Base-by-base conservation (phyloP, 148 eudicot genomes). In the Cornus suecica region DNA sequence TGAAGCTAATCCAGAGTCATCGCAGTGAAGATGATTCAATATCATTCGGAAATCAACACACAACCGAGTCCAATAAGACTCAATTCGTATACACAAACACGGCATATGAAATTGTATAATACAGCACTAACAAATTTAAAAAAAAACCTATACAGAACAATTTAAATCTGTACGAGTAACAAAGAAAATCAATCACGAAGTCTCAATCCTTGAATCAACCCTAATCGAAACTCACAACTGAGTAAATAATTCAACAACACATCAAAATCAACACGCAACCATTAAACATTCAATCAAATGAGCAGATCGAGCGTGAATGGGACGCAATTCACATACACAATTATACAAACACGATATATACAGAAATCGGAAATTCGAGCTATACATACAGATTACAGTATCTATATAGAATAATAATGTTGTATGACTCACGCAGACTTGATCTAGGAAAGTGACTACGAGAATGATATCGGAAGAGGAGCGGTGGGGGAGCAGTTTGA, bases 351-450 rank as follows among this genome's bases (percentile, higher is more conserved):
- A 52, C 22, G 18, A 18, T 20, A 58, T 58, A 58, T 4, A 52
- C 18, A 52, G 58, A 6, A 58, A 3, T 20, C 4, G 20, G 8
- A 58, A 2, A 22, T 18, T 58, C 25, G 62, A 58, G n/a, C n/a
- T n/a, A n/a, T n/a, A n/a, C n/a, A n/a, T n/a, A n/a, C n/a, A n/a
- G n/a, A n/a, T n/a, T n/a, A n/a, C n/a, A n/a, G n/a, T n/a, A n/a
- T n/a, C n/a, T n/a, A n/a, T n/a, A 58, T 22, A 22, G 10, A n/a
- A n/a, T 58, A 1, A 2, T 14, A 58, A 25, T 58, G n/a, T 58
- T 5, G 10, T 30, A 65, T 77, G 34, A 60, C 85, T 52, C 75
- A 91, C 96, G n/a, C 83, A 64, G 74, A 86, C 25, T 65, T 74
- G 70, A 24, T 80, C 81, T n/a, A 34, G 75, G 26, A 86, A 27